Evolutionary conservation across 2,329 filamentous ascomycete genomes (phyloP), one percentile per base, ranked within the genome.

Genomic region (Fusarium sacchari): DNA sequence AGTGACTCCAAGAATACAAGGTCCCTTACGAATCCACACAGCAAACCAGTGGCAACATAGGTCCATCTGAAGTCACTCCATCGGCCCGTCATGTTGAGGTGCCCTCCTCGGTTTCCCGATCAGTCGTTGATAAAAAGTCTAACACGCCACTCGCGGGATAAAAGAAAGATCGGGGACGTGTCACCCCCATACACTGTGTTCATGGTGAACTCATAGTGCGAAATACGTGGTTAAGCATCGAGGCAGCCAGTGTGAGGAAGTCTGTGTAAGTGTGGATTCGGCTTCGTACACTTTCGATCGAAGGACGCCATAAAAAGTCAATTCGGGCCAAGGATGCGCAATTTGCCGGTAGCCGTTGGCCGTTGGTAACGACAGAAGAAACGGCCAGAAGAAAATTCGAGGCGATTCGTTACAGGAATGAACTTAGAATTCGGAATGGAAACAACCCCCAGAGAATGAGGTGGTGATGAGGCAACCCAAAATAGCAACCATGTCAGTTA

Each of bases 401-500:
- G 28, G 37, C 22, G 40, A 40, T 53, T 44, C 36, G 22, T 2
- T 24, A 24, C 6, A 34, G 36, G 26, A 26, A 17, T n/a, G 30
- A 44, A 14, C 36, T 44, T 14, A 1, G 32, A n/a, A 36, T 22
- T 10, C 26, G 57, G 57, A 49, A 68, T 64, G 42, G 24, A 14
- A 50, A 49, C 59, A 68, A 62, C 60, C 62, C 62, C 26, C 24
- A 46, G 50, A 22, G 32, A 53, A n/a, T n/a, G n/a, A n/a, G n/a
- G 57, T 55, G 24, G 56, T 26, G 43, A 67, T 42, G 30, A 55
- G 64, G 59, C 64, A 61, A 46, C 69, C 63, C 42, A 62, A 63
- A 75, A 75, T 71, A 73, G 59, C 63, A 75, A 69, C 26, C 58
- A 64, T 62, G 47, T 46, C 17, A 47, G 20, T 53, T 56, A 74